Percentiles rank a stretch among this genome's conserved stretches.
Evolutionary conservation across 768 basidiomycete genomes (phyloP).

Genomic region (Tulasnella calospora): DNA sequence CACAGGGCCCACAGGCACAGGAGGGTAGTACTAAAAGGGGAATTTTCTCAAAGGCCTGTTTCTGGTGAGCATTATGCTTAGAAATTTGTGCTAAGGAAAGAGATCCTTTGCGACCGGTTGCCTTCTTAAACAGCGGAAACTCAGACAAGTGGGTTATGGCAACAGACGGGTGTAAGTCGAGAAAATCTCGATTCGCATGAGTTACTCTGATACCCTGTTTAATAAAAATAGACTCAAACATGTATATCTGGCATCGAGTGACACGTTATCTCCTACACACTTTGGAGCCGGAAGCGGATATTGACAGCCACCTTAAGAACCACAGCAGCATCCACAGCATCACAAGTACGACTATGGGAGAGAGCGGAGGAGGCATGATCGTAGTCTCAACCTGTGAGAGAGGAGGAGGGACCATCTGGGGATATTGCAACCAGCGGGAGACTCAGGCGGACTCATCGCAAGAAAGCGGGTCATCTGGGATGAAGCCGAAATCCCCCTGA

Average conservation of each 20-base stretch:
- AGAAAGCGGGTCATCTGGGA: no score
- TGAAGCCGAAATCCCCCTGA: no score
- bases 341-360: no score
- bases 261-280: conserved; percentile 62
- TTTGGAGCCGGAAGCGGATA: conserved; percentile 30
- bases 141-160: conserved; percentile 74
- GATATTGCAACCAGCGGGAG: no score
- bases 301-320: conserved; percentile 34
- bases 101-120: neutral
- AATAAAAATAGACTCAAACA: conserved; percentile 57
- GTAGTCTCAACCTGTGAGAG: no score
- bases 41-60: conserved; percentile 43
- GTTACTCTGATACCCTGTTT: neutral
- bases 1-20: conserved; percentile 70
- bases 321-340: neutral
- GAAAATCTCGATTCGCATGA: neutral
- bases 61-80: conserved; percentile 46
- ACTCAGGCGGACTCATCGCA: no score
- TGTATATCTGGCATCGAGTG: conserved; percentile 83
- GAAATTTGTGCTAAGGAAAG: neutral
- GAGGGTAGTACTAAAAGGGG: conserved; percentile 69
- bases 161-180: conserved; percentile 53
- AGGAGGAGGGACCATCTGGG: no score
- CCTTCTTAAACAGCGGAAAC: conserved; percentile 43
- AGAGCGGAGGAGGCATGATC: no score